Percentiles rank a stretch among this genome's conserved stretches.
Evolutionary conservation across 768 basidiomycete species (phyloP).

Genomic region (Serendipita vermifera): DNA sequence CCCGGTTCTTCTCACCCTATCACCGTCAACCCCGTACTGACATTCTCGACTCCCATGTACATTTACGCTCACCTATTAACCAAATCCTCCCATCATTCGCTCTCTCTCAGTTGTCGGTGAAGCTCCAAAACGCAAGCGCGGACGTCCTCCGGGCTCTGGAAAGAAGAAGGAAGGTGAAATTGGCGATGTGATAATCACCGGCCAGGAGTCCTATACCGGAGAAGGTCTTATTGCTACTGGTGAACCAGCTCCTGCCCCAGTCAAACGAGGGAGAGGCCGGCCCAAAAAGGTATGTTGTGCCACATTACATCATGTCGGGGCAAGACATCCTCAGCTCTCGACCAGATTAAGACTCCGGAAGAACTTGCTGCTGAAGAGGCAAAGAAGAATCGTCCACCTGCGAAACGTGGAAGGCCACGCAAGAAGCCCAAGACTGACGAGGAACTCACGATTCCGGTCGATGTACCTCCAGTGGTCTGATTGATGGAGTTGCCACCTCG

Average conservation of each 20-base stretch:
- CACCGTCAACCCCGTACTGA: background rate
- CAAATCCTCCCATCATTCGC: no score
- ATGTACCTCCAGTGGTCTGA: no score
- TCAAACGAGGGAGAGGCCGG: constrained; percentile 74
- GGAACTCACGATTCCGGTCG: no score
- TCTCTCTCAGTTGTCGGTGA: constrained; percentile 2
- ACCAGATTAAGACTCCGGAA: constrained; percentile 17
- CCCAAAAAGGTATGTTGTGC: constrained; percentile 36
- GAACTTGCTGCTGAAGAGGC: constrained; percentile 14
- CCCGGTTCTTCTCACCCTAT: background rate
- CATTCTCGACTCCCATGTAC: background rate
- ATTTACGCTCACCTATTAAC: no score
- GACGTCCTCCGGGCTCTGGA: background rate
- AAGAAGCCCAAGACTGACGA: constrained; percentile 27
- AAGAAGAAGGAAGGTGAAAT: background rate
- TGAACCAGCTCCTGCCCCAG: constrained; percentile 26
- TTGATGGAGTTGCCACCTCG: no score
- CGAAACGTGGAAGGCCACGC: constrained; percentile 65
- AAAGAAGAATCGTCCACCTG: constrained; percentile 38
- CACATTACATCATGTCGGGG: background rate
- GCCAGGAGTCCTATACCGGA: no score
- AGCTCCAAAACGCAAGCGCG: constrained; percentile 3
- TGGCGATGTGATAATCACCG: background rate
- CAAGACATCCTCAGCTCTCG: constrained; percentile 27
- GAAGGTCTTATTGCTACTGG: background rate